These are phyloP conservation scores for Coemansia sp. DNA, from an alignment of 192 early-diverging fungal species.

Conservation along the genomic window DNA sequence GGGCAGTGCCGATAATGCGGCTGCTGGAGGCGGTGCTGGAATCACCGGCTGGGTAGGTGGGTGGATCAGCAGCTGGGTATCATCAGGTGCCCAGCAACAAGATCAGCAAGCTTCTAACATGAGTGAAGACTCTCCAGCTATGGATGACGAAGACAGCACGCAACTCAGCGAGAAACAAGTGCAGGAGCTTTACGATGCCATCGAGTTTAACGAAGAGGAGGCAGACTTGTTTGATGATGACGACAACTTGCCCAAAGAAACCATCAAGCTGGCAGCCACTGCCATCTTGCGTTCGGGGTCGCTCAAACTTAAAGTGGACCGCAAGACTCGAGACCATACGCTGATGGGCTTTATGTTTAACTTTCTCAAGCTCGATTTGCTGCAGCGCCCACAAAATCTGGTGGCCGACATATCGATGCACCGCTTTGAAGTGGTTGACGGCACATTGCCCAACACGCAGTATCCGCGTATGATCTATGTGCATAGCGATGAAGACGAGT, in stretches of 20 bases:
- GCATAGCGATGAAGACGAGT: conserved; percentile 30
- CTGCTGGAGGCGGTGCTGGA: conserved; percentile 15
- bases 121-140: background rate
- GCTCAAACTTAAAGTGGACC: conserved; percentile 65
- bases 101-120: background rate
- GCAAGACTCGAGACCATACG: conserved; percentile 43
- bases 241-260: conserved; percentile 53
- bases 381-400: conserved; percentile 44
- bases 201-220: conserved; percentile 86
- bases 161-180: conserved; percentile 80
- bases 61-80: conserved; percentile 51
- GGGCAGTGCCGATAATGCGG: conserved; percentile 3
- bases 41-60: conserved; percentile 53
- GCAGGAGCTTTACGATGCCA: conserved; percentile 88
- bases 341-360: conserved; percentile 52
- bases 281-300: conserved; percentile 76
- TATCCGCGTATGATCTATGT: conserved; percentile 54
- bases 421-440: conserved; percentile 53
- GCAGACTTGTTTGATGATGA: conserved; percentile 40
- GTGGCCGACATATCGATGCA: conserved; percentile 51
- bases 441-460: conserved; percentile 45
- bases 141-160: conserved; percentile 11
- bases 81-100: conserved; percentile 15
- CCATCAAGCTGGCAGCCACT: conserved; percentile 59
- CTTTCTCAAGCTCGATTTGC: conserved; percentile 38